Evolutionary conservation across 2,329 filamentous ascomycete species (phyloP), one percentile per base, ranked within the genome.

Genomic region (Xylariaceae sp.): DNA sequence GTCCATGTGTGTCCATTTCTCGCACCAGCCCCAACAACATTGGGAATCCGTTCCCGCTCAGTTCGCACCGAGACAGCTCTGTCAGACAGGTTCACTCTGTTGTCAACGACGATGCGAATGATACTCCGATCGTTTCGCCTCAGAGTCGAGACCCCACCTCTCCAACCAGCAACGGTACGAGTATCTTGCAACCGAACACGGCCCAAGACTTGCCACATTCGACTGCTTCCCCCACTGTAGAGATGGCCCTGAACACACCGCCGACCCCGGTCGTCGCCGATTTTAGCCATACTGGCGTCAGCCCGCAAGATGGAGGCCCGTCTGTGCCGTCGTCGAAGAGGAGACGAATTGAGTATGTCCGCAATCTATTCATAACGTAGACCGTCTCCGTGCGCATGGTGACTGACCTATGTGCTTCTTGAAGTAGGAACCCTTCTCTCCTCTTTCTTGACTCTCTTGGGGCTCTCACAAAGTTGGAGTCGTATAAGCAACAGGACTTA

Each of bases 1-100:
- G 81, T 67, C 81, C 81, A 23, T 70, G 71, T 62, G 61, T 73
- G 58, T 68, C 73, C 61, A 71, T 66, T 58, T 53, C 69, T 64
- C 61, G 67, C 68, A 70, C 75, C 60, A 74, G 74, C 67, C 69
- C 77, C 62, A 66, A 68, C 64, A 66, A 68, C 64, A 57, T 61
- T 55, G 35, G 48, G 18, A 50, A 66, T 63, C 59, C 68, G 70
- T 66, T 70, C 63, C 67, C 66, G 34, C 23, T 74, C 67, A 68
- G 68, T 68, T 39, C 69, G 47, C 63, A 63, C 69, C 58, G 37
- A 45, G 55, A 53, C 3, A 45, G 57, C 23, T 63, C 67, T 1
- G 64, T 68, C 2, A 70, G 67, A 15, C 57, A 67, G 49, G 66
- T 70, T 37, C 70, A 67, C 9, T 73, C 74, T 50, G 68, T 65